phyloP scores from a whole-genome alignment of 2,329 filamentous ascomycete species.

The Myriangium duriaei region DNA sequence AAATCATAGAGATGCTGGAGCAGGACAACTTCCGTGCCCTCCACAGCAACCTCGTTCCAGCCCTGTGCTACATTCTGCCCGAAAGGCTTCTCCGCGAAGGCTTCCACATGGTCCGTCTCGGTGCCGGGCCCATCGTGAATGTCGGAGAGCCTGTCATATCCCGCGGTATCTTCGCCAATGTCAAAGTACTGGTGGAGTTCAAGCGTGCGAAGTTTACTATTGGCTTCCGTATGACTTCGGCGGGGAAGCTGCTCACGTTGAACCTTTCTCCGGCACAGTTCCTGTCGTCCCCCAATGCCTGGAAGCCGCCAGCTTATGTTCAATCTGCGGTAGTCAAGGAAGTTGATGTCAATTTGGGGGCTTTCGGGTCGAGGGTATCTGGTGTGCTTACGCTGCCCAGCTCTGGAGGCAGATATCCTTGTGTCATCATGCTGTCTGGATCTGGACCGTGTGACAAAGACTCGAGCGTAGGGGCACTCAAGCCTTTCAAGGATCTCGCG shows the following conservation, averaged over 20 bases:
- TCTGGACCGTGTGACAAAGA: slow-evolving; percentile 4
- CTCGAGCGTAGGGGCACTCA: background rate
- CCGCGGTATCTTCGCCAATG: background rate
- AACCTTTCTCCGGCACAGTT: background rate
- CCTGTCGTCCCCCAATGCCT: background rate
- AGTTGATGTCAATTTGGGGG: background rate
- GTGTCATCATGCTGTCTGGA: slow-evolving; percentile 1
- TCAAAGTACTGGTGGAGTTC: background rate
- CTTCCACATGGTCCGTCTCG: background rate
- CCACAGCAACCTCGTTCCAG: no score
- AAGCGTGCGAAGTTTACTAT: background rate
- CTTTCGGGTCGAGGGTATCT: background rate
- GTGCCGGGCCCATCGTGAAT: background rate
- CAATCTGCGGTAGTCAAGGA: background rate
- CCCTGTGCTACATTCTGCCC: no score
- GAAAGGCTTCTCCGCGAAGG: background rate
- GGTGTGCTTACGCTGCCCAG: background rate
- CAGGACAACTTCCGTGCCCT: no score
- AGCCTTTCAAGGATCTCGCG: slow-evolving; percentile 2
- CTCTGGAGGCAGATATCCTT: background rate
- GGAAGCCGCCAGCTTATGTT: slow-evolving; percentile 1
- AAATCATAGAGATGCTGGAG: no score
- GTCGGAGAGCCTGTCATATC: background rate
- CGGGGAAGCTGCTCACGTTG: background rate
- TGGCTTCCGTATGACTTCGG: background rate